Base-by-base conservation (phyloP, 164 flowering plant species). In the Nymphaea colorata region DNA sequence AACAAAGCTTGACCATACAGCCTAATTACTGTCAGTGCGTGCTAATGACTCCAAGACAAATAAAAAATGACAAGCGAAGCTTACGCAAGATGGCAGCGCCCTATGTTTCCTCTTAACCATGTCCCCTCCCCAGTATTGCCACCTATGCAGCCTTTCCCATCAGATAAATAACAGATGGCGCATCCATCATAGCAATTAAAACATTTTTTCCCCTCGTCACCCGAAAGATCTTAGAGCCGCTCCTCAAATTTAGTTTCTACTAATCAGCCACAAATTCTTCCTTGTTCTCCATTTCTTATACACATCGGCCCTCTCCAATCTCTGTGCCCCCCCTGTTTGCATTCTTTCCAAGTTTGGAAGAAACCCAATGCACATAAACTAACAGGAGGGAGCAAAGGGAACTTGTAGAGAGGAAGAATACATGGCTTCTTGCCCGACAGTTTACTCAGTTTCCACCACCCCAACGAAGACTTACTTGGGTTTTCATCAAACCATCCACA, bases 351-450 rank as follows among this genome's bases (percentile, higher is more conserved):
- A 61, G 18, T 17, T 15, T 51, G 14, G 14, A 15, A 10, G 14
- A 51, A 51, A 51, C 57, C 57, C 8, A 51, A 51, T 51, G 14
- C 57, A 51, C 12, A 15, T 51, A 8, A 51, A 51, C 57, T 51
- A 51, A 51, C 12, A 51, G 12, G 14, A 18, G n/a, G 73, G 57
- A 51, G 15, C 12, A 51, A 51, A 10, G 5, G 15, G 12, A 5
- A 25, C 36, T 51, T 51, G 14, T 15, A 51, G 57, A 51, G 57
- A 51, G 57, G 57, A 8, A 51, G 57, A 51, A 3, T 8, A 65
- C 70, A 89, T 87, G 93, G 93, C 96, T 59, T 65, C 78, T n/a
- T 87, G 82, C 74, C 78, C 87, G 59, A 51, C 57, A 51, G 57
- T 51, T 51, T 15, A 51, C 57, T 78, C 51, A 6, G 18, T 57